Percentiles rank a stretch among this genome's conserved stretches.
phyloP scores from a whole-genome alignment of 1,139 yeast genomes.

The Yamadazyma triangularis region DNA sequence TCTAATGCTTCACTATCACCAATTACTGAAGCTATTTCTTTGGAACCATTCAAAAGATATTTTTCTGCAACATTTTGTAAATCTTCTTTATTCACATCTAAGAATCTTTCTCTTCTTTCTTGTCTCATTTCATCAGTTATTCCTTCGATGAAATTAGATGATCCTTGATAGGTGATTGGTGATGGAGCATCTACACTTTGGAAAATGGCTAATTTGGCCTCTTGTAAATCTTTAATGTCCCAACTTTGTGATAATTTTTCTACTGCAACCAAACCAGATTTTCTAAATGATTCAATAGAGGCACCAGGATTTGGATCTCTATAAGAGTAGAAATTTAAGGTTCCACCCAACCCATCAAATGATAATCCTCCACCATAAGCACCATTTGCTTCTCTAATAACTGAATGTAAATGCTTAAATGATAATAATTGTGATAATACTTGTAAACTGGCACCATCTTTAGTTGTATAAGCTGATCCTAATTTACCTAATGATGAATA shows the following conservation, averaged over 20 bases:
- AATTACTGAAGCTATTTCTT: constrained; percentile 43
- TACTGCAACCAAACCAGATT: constrained; percentile 55
- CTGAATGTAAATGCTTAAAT: constrained; percentile 80
- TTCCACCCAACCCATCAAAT: constrained; percentile 78
- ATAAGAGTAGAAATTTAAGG: constrained; percentile 80
- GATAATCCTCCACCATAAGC: constrained; percentile 96
- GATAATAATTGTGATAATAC: constrained; percentile 77
- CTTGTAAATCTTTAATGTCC: constrained; percentile 66
- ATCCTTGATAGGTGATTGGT: constrained; percentile 76
- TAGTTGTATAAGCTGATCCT: constrained; percentile 64
- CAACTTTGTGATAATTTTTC: constrained; percentile 41
- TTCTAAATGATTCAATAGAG: constrained; percentile 58
- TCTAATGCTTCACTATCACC: constrained; percentile 37
- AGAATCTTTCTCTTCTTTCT: constrained; percentile 65
- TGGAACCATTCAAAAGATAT: constrained; percentile 38
- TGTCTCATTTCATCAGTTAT: constrained; percentile 80
- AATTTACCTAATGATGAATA: constrained; percentile 67
- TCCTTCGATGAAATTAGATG: constrained; percentile 59
- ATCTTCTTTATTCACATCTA: constrained; percentile 62
- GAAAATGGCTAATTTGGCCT: constrained; percentile 86
- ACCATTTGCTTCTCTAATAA: constrained; percentile 92
- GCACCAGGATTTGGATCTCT: constrained; percentile 86
- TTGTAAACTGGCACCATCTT: constrained; percentile 84
- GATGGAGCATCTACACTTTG: constrained; percentile 90
- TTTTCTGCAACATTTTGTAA: constrained; percentile 58